phyloP scores from a whole-genome alignment of 179 eudicot genomes.

The Nepenthes alata region DNA sequence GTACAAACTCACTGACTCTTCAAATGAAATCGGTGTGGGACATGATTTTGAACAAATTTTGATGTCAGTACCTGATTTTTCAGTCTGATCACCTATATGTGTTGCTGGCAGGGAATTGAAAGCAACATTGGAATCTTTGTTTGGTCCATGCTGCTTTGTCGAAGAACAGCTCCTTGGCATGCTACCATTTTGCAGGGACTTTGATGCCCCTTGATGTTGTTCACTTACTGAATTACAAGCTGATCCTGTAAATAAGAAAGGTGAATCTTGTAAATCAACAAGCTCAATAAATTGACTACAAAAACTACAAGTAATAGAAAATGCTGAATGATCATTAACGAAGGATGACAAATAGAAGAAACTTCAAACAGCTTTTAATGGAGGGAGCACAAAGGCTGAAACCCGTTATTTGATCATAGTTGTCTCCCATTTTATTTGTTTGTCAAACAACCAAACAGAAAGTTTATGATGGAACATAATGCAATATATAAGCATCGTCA shows the following conservation, averaged over 20 bases:
- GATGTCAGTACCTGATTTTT: slow-evolving; percentile 5
- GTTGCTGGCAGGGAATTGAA: slow-evolving; percentile 10
- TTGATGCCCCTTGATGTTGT: slow-evolving; percentile 8
- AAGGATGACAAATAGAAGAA: too few species aligned
- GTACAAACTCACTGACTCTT: slow-evolving; percentile 8
- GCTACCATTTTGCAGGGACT: slow-evolving; percentile 7
- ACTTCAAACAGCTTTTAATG: too few species aligned
- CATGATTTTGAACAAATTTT: slow-evolving; percentile 8
- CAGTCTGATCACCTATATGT: slow-evolving; percentile 12
- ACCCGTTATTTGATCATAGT: too few species aligned
- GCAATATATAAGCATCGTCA: too few species aligned
- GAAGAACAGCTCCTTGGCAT: slow-evolving; percentile 13
- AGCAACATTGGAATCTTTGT: slow-evolving; percentile 8
- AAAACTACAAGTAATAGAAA: too few species aligned
- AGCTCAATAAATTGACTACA: too few species aligned
- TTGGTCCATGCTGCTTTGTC: slow-evolving; percentile 8
- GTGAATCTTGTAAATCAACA: not conserved
- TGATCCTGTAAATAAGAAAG: slow-evolving; percentile 9
- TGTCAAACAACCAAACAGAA: too few species aligned
- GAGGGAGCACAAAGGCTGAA: too few species aligned
- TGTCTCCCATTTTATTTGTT: too few species aligned
- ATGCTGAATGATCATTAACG: too few species aligned
- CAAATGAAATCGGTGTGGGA: slow-evolving; percentile 9
- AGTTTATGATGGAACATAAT: too few species aligned
- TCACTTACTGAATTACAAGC: slow-evolving; percentile 6